A percentile compares a stretch with the other conserved stretches of the same genome.
Evolutionary conservation across 768 basidiomycete species (phyloP).

Genomic region (Leccinum subtestaceum): DNA sequence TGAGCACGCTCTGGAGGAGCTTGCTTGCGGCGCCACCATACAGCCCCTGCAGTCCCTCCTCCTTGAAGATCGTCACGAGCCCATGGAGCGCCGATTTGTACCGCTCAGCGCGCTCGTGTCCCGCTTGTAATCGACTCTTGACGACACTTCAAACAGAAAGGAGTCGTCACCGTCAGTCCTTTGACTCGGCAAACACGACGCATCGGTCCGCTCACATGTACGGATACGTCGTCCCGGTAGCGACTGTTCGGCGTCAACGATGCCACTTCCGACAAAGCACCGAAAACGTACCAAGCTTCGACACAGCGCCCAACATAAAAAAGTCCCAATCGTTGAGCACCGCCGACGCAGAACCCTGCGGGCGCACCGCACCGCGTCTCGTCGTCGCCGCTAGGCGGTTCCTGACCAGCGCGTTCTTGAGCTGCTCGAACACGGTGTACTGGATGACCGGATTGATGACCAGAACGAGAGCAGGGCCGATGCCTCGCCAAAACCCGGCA

Average conservation of each 20-base stretch:
- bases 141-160: slow-evolving; percentile 46
- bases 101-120: slow-evolving; percentile 59
- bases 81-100: slow-evolving; percentile 80
- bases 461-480: slow-evolving; percentile 89
- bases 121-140: slow-evolving; percentile 78
- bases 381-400: slow-evolving; percentile 45
- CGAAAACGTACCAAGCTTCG: slow-evolving; percentile 68
- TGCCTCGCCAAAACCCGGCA: slow-evolving; percentile 87
- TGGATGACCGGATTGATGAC: slow-evolving; percentile 94
- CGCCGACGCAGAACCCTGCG: slow-evolving; percentile 41
- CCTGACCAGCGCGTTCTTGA: slow-evolving; percentile 80
- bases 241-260: slow-evolving; percentile 33
- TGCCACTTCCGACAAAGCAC: not conserved
- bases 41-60: slow-evolving; percentile 79
- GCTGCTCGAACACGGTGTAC: slow-evolving; percentile 92
- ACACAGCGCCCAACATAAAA: slow-evolving; percentile 91
- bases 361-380: slow-evolving; percentile 45
- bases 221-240: slow-evolving; percentile 65
- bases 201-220: slow-evolving; percentile 51
- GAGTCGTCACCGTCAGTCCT: not conserved
- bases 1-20: slow-evolving; percentile 87
- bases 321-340: slow-evolving; percentile 82
- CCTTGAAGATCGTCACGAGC: slow-evolving; percentile 68
- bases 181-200: not conserved
- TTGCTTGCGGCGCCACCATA: slow-evolving; percentile 89